Evolutionary conservation across 2,329 filamentous ascomycete species (phyloP).

Genomic region (Amylocarpus encephaloides): DNA sequence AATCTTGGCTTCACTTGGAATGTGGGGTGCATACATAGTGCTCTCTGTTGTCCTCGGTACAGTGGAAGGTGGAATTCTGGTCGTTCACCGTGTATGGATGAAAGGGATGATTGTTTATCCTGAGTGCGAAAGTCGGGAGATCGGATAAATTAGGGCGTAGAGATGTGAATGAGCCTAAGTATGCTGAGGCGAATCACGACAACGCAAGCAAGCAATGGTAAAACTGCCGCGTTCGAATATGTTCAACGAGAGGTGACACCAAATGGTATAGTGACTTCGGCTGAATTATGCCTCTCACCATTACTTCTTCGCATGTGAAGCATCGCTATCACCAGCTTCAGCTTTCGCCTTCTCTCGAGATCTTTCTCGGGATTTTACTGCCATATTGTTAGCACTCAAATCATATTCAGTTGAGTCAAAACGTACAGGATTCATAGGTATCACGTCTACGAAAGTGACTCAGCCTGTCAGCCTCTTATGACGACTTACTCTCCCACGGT

Average conservation of each 20-base stretch:
- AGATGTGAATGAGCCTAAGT: neutral
- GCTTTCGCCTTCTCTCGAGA: slow-evolving; percentile 36
- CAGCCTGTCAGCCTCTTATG: slow-evolving; percentile 67
- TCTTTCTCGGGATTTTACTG: slow-evolving; percentile 43
- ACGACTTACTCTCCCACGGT: slow-evolving; percentile 51
- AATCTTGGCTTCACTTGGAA: neutral
- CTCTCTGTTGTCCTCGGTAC: neutral
- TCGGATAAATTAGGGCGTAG: neutral
- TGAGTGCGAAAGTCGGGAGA: neutral
- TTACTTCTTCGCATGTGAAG: slow-evolving; percentile 10
- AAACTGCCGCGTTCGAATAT: neutral
- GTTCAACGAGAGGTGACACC: too few relatives aligned
- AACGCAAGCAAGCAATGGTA: neutral
- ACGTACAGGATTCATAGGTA: slow-evolving; percentile 60
- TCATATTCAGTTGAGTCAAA: neutral
- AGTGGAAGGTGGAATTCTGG: neutral
- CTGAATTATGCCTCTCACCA: neutral
- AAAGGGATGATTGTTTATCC: slow-evolving; percentile 2
- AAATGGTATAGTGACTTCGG: neutral
- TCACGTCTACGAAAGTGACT: slow-evolving; percentile 55
- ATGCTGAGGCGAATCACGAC: neutral
- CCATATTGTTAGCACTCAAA: neutral
- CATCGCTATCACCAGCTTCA: slow-evolving; percentile 18
- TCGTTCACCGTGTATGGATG: neutral
- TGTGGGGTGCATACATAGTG: neutral